Evolutionary conservation across 305 asterid genomes (phyloP), one percentile per base, ranked within the genome.

Genomic region (Solanum hybrid): DNA sequence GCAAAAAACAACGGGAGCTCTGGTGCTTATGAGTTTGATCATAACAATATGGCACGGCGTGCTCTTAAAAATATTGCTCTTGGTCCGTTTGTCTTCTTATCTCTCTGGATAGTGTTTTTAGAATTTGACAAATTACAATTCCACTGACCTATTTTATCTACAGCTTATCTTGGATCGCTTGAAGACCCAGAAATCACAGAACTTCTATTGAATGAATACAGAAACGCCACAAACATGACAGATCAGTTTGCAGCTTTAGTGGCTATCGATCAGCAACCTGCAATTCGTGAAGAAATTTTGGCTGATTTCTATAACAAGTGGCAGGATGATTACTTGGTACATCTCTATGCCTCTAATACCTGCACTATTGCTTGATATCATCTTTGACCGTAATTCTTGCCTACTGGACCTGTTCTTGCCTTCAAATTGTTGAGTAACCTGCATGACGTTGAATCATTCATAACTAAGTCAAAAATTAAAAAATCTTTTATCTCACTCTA

Each of bases 141-240:
- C 68, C 17, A 29, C 88, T 84, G 77, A 37, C 51, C 17, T 33
- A 17, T 20, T 26, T 57, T 24, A 8, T 90, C 51, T 92, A 93
- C 95, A 97, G 99, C 93, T 61, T 96, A 96, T 95, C 99, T 97
- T 89, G 99, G 98, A 80, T 92, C 95, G 9, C 97, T 97, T 90
- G 97, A 91, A 75, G 98, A 94, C 91, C 91, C 92, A 12, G 97
- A 94, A 91, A 79, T 91, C 75, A 94, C 94, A 12, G 98, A 97
- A 91, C 98, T 97, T 89, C 94, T 93, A 11, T 87, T 97, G 92
- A 92, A 95, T n/a, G 99, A 96, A 92, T 97, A 97, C 89, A 93
- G 29, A 88, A 91, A 91, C 51, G 99, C 99, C 91, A 94, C 98
- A 78, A 97, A 97, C 91, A 89, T 97, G 98, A 97, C 99, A 0